Evolutionary conservation across 768 basidiomycete species (phyloP).

Genomic region (Lentinula sp.): DNA sequence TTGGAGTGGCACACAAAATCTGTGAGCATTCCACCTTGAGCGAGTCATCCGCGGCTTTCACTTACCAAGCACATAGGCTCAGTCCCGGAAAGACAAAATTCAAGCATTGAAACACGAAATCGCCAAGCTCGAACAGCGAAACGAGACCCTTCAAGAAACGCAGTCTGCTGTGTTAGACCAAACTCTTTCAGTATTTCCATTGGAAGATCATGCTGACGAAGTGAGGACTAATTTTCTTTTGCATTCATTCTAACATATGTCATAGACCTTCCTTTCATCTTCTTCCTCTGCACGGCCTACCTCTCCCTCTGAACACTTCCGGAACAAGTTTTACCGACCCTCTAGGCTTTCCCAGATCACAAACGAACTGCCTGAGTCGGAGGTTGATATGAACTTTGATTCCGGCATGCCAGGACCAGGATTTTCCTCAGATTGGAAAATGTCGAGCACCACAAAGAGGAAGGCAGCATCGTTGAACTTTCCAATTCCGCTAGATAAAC

Average conservation of each 20-base stretch:
- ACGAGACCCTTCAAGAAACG: background rate
- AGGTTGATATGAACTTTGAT: background rate
- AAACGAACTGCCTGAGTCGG: background rate
- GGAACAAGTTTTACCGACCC: background rate
- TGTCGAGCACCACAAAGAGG: background rate
- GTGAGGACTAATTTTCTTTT: background rate
- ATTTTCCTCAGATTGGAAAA: constrained; percentile 5
- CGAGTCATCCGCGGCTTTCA: background rate
- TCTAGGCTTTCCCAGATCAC: constrained; percentile 2
- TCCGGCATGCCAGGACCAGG: background rate
- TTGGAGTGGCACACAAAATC: background rate
- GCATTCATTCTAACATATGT: background rate
- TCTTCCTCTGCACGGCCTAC: background rate
- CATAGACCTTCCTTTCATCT: background rate
- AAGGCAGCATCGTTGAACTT: background rate
- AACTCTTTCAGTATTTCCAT: background rate
- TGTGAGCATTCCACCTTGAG: background rate
- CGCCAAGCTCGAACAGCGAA: background rate
- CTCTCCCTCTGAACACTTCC: background rate
- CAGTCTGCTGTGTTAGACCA: background rate
- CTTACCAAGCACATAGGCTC: background rate
- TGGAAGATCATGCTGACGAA: background rate
- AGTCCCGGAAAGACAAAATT: background rate
- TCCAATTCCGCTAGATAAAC: constrained; percentile 4
- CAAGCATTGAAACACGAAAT: background rate